Evolutionary conservation across 1,139 yeast genomes (phyloP).

Genomic region (Saccharomycopsis hybrid): DNA sequence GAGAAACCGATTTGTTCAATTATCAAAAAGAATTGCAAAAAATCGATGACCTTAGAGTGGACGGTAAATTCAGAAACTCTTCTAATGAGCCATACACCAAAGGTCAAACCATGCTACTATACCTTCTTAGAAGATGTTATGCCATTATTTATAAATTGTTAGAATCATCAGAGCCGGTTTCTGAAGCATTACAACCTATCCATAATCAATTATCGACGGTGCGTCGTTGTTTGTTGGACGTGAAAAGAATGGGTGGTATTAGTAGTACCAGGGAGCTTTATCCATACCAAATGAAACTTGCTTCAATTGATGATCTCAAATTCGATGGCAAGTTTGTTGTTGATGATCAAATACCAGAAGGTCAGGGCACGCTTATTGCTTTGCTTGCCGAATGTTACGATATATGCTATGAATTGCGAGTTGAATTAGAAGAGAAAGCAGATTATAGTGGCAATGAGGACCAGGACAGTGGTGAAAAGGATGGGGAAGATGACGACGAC

Average conservation of each 20-base stretch:
- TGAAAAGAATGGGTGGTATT: slow-evolving; percentile 88
- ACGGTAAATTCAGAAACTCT: slow-evolving; percentile 43
- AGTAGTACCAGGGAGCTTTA: slow-evolving; percentile 81
- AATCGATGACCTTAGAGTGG: slow-evolving; percentile 63
- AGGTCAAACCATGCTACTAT: slow-evolving; percentile 66
- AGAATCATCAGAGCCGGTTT: slow-evolving; percentile 90
- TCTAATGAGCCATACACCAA: slow-evolving; percentile 28
- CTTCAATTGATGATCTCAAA: slow-evolving; percentile 79
- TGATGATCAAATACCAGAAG: slow-evolving; percentile 87
- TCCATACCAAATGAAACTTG: slow-evolving; percentile 91
- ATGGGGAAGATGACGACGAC: slow-evolving; percentile 8
- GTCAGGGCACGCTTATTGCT: slow-evolving; percentile 91
- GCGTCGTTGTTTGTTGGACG: slow-evolving; percentile 79
- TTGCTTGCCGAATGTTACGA: slow-evolving; percentile 91
- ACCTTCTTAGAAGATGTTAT: slow-evolving; percentile 81
- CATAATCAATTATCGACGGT: slow-evolving; percentile 92
- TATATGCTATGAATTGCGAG: slow-evolving; percentile 80
- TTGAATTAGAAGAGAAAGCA: slow-evolving; percentile 54
- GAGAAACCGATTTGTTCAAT: slow-evolving; percentile 86
- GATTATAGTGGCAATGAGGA: slow-evolving; percentile 8
- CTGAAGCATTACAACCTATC: slow-evolving; percentile 85
- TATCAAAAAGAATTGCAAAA: slow-evolving; percentile 69
- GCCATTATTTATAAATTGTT: slow-evolving; percentile 81
- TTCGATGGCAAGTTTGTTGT: slow-evolving; percentile 87
- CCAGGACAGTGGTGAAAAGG: slow-evolving; percentile 2